Evolutionary conservation across 2,329 filamentous ascomycete species (phyloP), one percentile per base, ranked within the genome.

Genomic region (Penicillium sp.): DNA sequence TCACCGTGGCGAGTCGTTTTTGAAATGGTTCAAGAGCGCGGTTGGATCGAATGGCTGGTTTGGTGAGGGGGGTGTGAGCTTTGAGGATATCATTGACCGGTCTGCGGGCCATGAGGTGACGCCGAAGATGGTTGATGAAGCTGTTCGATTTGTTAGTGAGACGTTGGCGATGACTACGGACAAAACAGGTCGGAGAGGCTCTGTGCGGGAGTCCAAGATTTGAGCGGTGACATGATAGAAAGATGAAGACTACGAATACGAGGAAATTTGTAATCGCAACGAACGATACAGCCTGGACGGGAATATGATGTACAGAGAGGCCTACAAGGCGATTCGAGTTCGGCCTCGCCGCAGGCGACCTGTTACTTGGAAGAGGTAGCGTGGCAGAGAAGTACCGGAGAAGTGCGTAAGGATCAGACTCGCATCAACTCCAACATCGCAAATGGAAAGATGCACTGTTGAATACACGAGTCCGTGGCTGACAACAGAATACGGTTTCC

Each of bases 21-120:
- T 88, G 40, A 72, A 75, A 0, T 85, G 82, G 75, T 74, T 88
- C 62, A 86, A 86, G 70, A 74, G 75, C 39, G 73, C 72, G 2
- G 68, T 77, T 60, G 69, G 66, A 0, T 70, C 74, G 10, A 67
- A 68, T 51, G 71, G 81, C 55, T 84, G 75, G 78, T 85, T 77
- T 62, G 77, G 79, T 2, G 81, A 85, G 50, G 75, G 81, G 14
- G 78, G 76, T 1, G 73, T 86, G 3, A 72, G 73, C n/a, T 73
- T 88, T 13, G 81, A 86, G 61, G 85, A 87, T 66, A 73, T 84
- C 5, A 73, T 86, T 39, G 85, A 84, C 65, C 78, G 83, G 4
- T 79, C 78, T 6, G 84, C 83, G 1, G 83, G 82, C 0, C 86
- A 89, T 70, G 83, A 86, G 43, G 83, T 86, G 59, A 85, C 83